These are phyloP conservation scores for Chlorella sorokiniana DNA, from an alignment of 139 green algal species.

Conservation along the genomic window DNA sequence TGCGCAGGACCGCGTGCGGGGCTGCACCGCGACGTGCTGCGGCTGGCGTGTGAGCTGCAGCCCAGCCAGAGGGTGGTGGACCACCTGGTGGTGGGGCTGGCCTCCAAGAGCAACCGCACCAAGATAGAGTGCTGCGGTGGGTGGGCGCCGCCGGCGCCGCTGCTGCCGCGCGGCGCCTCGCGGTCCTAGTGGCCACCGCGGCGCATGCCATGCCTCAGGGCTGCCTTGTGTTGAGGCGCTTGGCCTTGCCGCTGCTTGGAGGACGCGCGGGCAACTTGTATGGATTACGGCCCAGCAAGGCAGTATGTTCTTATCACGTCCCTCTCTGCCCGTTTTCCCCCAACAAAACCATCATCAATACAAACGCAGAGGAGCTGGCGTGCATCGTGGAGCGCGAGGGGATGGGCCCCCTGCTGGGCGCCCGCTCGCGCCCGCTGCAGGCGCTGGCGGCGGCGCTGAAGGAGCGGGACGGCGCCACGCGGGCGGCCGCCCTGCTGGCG, in stretches of 20 bases:
- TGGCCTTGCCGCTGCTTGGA: no score
- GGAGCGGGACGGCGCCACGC: conserved; percentile 84
- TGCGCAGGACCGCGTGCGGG: conserved; percentile 59
- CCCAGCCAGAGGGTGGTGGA: conserved; percentile 49
- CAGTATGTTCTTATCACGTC: no score
- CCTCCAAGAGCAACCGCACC: conserved; percentile 92
- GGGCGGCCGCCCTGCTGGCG: conserved; percentile 72
- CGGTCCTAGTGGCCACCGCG: no score
- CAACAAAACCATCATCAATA: no score
- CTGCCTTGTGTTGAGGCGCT: no score
- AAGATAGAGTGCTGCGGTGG: conserved; percentile 73
- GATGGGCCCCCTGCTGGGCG: conserved; percentile 40
- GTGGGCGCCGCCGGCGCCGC: neutral
- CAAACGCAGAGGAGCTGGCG: conserved; percentile 80
- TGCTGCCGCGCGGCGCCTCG: no score
- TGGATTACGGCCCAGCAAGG: no score
- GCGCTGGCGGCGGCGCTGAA: conserved; percentile 60
- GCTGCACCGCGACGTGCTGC: conserved; percentile 79
- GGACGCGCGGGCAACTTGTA: no score
- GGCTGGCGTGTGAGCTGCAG: conserved; percentile 59
- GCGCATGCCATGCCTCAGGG: no score
- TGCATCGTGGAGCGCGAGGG: conserved; percentile 68
- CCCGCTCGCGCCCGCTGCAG: conserved; percentile 48
- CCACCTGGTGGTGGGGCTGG: conserved; percentile 65
- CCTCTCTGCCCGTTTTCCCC: no score